phyloP scores from a whole-genome alignment of 2,329 filamentous ascomycete species.

The Ploettnerulaceae sp. region DNA sequence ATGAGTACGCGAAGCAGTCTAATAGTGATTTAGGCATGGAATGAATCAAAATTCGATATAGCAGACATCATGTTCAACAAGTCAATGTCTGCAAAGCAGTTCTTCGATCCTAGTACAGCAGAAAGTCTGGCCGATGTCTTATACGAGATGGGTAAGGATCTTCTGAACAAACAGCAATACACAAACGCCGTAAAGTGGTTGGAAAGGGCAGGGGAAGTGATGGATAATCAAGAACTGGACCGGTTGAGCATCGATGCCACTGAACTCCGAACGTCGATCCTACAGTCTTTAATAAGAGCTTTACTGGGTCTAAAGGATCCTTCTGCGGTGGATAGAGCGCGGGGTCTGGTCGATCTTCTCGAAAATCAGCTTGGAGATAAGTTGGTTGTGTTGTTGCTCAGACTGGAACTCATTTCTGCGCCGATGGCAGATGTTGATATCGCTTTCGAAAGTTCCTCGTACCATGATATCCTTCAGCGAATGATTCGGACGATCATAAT shows the following conservation, averaged over 20 bases:
- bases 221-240: slow-evolving; percentile 52
- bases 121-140: slow-evolving; percentile 64
- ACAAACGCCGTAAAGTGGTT: slow-evolving; percentile 66
- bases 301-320: slow-evolving; percentile 45
- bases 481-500: slow-evolving; percentile 58
- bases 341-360: slow-evolving; percentile 54
- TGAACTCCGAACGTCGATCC: slow-evolving; percentile 61
- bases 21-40: slow-evolving; percentile 61
- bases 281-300: slow-evolving; percentile 57
- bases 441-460: slow-evolving; percentile 45
- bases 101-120: slow-evolving; percentile 44
- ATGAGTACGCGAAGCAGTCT: slow-evolving; percentile 21
- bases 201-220: slow-evolving; percentile 56
- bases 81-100: slow-evolving; percentile 38
- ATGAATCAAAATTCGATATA: slow-evolving; percentile 65
- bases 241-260: slow-evolving; percentile 52
- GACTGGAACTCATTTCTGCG: slow-evolving; percentile 59
- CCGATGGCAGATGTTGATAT: slow-evolving; percentile 36
- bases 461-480: slow-evolving; percentile 49
- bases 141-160: slow-evolving; percentile 64
- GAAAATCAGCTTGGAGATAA: slow-evolving; percentile 60
- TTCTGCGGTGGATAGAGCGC: slow-evolving; percentile 47
- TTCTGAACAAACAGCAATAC: slow-evolving; percentile 49
- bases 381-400: slow-evolving; percentile 61
- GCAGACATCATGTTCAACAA: slow-evolving; percentile 74